phyloP scores from a whole-genome alignment of 495 filamentous ascomycete genomes.

The Aspergillus ostianus region DNA sequence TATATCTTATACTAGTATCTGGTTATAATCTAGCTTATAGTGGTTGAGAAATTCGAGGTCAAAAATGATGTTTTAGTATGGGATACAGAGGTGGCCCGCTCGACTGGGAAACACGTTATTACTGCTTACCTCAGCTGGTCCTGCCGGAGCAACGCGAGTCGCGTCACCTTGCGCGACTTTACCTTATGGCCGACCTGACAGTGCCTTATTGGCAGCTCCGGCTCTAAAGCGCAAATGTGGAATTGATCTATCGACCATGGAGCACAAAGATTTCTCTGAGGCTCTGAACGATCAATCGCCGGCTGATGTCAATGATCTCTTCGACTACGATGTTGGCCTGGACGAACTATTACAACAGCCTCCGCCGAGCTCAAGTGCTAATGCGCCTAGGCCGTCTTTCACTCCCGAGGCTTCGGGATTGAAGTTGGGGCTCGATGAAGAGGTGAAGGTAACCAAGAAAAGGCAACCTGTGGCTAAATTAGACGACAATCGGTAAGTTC shows the following conservation, averaged over 20 bases:
- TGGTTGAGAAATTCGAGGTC: too few relatives aligned
- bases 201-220: too few relatives aligned
- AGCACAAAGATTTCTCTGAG: neutral
- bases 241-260: neutral
- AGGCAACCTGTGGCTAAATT: slow-evolving; percentile 77
- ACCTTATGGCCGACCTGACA: too few relatives aligned
- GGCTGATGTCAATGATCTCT: slow-evolving; percentile 58
- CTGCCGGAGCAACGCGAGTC: too few relatives aligned
- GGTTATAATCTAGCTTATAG: too few relatives aligned
- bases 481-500: slow-evolving; percentile 69
- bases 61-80: too few relatives aligned
- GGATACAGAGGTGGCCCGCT: too few relatives aligned
- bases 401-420: slow-evolving; percentile 33
- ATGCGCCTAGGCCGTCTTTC: slow-evolving; percentile 27
- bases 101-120: too few relatives aligned
- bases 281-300: slow-evolving; percentile 12
- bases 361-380: slow-evolving; percentile 28
- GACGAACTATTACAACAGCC: slow-evolving; percentile 49
- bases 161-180: too few relatives aligned
- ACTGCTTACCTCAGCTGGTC: neutral
- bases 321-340: slow-evolving; percentile 67
- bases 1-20: too few relatives aligned
- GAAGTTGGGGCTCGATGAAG: slow-evolving; percentile 76
- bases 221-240: neutral
- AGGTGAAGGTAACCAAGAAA: slow-evolving; percentile 76